These are phyloP conservation scores for Penicillium sp. DNA, from an alignment of 2,329 filamentous ascomycete genomes.

Conservation along the genomic window DNA sequence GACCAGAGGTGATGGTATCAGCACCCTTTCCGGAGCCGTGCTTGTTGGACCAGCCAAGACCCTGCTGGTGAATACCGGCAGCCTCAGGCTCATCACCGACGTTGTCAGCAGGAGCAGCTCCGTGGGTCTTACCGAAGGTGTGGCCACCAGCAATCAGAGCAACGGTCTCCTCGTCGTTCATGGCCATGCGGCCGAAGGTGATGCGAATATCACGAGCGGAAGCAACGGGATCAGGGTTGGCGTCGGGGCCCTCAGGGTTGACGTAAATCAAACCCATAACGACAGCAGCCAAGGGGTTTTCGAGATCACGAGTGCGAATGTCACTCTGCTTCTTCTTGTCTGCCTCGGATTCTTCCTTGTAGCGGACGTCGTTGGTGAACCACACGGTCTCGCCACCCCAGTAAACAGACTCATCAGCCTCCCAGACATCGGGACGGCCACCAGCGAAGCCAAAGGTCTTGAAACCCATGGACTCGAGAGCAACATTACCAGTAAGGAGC, in stretches of 20 bases:
- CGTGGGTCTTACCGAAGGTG: slow-evolving; percentile 79
- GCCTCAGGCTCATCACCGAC: slow-evolving; percentile 68
- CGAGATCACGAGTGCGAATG: slow-evolving; percentile 63
- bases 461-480: slow-evolving; percentile 74
- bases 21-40: slow-evolving; percentile 67
- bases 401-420: slow-evolving; percentile 74
- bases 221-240: slow-evolving; percentile 67
- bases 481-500: slow-evolving; percentile 72
- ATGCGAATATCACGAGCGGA: slow-evolving; percentile 71
- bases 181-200: slow-evolving; percentile 77
- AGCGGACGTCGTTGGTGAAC: slow-evolving; percentile 67
- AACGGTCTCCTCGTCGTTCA: slow-evolving; percentile 81
- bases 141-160: slow-evolving; percentile 78
- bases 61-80: slow-evolving; percentile 64
- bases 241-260: slow-evolving; percentile 76
- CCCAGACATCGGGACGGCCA: slow-evolving; percentile 71
- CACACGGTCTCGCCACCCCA: slow-evolving; percentile 76
- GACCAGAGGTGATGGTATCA: slow-evolving; percentile 71
- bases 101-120: slow-evolving; percentile 64
- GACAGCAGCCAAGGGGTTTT: slow-evolving; percentile 66
- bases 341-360: slow-evolving; percentile 51
- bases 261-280: slow-evolving; percentile 82
- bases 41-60: slow-evolving; percentile 70
- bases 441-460: slow-evolving; percentile 72
- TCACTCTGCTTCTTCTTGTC: slow-evolving; percentile 43